Conservation (phyloP, 2,329 filamentous ascomycete species). For the Celoporthe dispersa region DNA sequence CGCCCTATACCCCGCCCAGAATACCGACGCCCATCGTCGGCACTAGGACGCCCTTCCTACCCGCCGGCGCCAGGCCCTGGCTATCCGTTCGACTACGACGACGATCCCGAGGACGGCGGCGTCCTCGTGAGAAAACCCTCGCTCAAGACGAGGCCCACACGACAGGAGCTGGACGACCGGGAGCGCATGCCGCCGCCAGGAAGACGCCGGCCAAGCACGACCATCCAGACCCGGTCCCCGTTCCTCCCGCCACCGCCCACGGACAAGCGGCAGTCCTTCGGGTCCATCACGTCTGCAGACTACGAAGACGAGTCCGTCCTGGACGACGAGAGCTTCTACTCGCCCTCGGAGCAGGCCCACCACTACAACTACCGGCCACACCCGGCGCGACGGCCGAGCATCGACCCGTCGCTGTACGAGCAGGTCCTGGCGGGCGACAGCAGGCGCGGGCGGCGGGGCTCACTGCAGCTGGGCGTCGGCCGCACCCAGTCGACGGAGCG, state of each 20-base stretch:
- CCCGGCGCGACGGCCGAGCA: constrained; percentile 38
- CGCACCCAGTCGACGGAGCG: constrained; percentile 31
- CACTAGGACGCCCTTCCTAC: constrained; percentile 12
- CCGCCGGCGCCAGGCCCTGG: neutral
- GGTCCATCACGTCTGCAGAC: constrained; percentile 34
- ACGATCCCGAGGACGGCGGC: constrained; percentile 45
- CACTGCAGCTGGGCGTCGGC: constrained; percentile 41
- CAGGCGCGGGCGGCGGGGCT: constrained; percentile 44
- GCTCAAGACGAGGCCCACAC: constrained; percentile 39
- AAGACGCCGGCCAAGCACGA: constrained; percentile 41
- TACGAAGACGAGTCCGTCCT: constrained; percentile 47
- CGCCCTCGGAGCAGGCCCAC: constrained; percentile 36
- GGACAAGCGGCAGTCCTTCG: constrained; percentile 30
- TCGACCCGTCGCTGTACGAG: constrained; percentile 45
- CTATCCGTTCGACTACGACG: constrained; percentile 38
- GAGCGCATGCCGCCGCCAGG: constrained; percentile 54
- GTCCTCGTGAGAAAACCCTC: constrained; percentile 49
- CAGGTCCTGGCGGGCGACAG: constrained; percentile 40
- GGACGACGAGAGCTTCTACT: constrained; percentile 43
- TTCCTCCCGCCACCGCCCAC: constrained; percentile 37
- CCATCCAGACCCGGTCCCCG: constrained; percentile 37
- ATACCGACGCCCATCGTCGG: constrained; percentile 20
- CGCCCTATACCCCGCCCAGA: constrained; percentile 14
- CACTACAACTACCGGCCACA: constrained; percentile 38
- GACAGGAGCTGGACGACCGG: constrained; percentile 50